These are phyloP conservation scores for Trapa bicornis DNA, from an alignment of 345 rosid genomes.

Conservation along the genomic window DNA sequence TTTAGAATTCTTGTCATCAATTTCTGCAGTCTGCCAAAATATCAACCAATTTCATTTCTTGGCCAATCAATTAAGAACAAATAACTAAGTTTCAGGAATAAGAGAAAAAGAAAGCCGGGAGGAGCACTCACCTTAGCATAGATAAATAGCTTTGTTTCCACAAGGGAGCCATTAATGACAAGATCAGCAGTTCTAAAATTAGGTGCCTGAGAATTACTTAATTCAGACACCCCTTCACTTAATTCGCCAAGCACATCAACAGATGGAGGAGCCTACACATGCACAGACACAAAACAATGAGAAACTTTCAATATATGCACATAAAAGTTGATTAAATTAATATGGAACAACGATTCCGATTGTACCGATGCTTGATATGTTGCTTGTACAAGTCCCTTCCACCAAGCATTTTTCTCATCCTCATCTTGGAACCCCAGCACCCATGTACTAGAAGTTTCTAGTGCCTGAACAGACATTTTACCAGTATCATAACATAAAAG, in stretches of 20 bases:
- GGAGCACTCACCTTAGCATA: conserved; percentile 43
- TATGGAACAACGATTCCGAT: conserved; percentile 2
- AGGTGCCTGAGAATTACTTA: conserved; percentile 31
- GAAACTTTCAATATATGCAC: neutral
- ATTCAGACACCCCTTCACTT: conserved; percentile 23
- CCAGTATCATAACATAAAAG: neutral
- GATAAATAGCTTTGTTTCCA: conserved; percentile 62
- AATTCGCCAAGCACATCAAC: conserved; percentile 52
- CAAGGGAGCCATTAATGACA: conserved; percentile 64
- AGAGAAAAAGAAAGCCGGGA: neutral
- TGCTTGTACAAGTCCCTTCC: conserved; percentile 76
- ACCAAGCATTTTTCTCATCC: conserved; percentile 72
- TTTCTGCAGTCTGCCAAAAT: conserved; percentile 6
- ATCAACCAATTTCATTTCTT: neutral
- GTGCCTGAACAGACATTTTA: conserved; percentile 34
- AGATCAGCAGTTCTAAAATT: conserved; percentile 54
- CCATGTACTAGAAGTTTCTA: conserved; percentile 92
- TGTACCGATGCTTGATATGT: conserved; percentile 94
- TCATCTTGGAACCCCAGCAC: conserved; percentile 61
- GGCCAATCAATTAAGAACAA: neutral
- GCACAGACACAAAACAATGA: conserved; percentile 2
- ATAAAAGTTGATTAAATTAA: neutral
- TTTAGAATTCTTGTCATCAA: neutral
- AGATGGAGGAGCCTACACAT: conserved; percentile 55
- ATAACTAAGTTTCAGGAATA: neutral